Evolutionary conservation across 2,329 filamentous ascomycete species (phyloP), one percentile per base, ranked within the genome.

Genomic region (Alternaria panax): DNA sequence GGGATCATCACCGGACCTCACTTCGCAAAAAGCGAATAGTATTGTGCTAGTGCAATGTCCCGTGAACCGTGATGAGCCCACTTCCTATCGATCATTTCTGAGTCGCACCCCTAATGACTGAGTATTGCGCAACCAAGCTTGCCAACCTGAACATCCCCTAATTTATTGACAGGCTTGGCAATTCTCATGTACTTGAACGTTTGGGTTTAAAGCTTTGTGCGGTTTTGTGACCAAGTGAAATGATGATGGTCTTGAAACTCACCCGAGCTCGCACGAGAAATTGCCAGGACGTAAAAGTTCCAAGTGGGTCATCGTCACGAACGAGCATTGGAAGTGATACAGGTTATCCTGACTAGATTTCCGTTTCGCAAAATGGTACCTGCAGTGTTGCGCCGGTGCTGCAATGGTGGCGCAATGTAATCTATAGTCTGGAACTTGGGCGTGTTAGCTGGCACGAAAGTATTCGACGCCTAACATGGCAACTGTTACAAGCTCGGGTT

Each of bases 21-120:
- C 32, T 36, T 57, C 20, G 32, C 41, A 36, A 28, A 43, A 11
- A 43, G 25, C 20, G 38, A 41, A 48, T 57, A 46, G 32, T 51
- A 32, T 53, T 36, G 48, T 57, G 50, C 41, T 57, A 46, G 54
- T 51, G 54, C 43, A 28, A 40, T 53, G 30, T 57, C 48, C 45
- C 20, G 45, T 34, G 28, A 48, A 25, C 30, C 45, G 28, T 48
- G 45, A 48, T 48, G 45, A 48, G 45, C 45, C 45, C 45, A 28
- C 45, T 48, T 48, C 22, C 28, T 30, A 48, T 48, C 30, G 28
- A 48, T 48, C 20, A 25, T 34, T 48, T 48, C 14, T 34, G 32
- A 34, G 45, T 36, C 20, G 30, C 30, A 34, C 45, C 45, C 45
- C 45, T 47, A 28, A 32, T 47, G 45, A 47, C 45, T 47, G 45